A percentile compares a stretch with the other conserved stretches of the same genome.
These are phyloP conservation scores for Pichia sp. DNA, from an alignment of 1,139 yeast genomes.

Conservation along the genomic window DNA sequence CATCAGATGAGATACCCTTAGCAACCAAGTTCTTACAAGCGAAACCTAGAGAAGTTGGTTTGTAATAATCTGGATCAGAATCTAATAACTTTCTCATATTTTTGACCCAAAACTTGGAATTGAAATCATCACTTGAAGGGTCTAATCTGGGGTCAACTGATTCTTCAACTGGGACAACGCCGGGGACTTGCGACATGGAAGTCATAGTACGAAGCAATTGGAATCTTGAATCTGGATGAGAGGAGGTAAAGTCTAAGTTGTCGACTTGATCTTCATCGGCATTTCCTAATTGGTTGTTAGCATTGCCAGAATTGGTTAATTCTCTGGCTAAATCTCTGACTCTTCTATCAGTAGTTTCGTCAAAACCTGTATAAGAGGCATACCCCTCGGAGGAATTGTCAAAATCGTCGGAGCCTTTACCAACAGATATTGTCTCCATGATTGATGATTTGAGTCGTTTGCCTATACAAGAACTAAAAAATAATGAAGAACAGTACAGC, in stretches of 20 bases:
- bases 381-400: slow-evolving; percentile 11
- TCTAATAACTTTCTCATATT: slow-evolving; percentile 52
- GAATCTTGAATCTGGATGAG: background rate
- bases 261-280: slow-evolving; percentile 8
- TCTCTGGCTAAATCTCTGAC: slow-evolving; percentile 59
- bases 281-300: no score
- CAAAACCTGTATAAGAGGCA: slow-evolving; percentile 34
- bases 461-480: no score
- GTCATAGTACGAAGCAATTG: slow-evolving; percentile 32
- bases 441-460: no score
- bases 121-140: slow-evolving; percentile 53
- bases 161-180: slow-evolving; percentile 32
- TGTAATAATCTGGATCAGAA: slow-evolving; percentile 57
- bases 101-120: slow-evolving; percentile 65
- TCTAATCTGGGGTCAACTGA: slow-evolving; percentile 39
- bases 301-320: slow-evolving; percentile 32
- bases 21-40: slow-evolving; percentile 65
- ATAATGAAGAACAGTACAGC: no score
- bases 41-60: slow-evolving; percentile 60
- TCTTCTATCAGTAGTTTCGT: slow-evolving; percentile 25
- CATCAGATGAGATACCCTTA: slow-evolving; percentile 68
- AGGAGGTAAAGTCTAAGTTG: background rate
- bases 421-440: slow-evolving; percentile 14
- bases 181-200: slow-evolving; percentile 49
- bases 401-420: slow-evolving; percentile 12